These are phyloP conservation scores for Alternaria sp. DNA, from an alignment of 2,329 filamentous ascomycete species.

Conservation along the genomic window DNA sequence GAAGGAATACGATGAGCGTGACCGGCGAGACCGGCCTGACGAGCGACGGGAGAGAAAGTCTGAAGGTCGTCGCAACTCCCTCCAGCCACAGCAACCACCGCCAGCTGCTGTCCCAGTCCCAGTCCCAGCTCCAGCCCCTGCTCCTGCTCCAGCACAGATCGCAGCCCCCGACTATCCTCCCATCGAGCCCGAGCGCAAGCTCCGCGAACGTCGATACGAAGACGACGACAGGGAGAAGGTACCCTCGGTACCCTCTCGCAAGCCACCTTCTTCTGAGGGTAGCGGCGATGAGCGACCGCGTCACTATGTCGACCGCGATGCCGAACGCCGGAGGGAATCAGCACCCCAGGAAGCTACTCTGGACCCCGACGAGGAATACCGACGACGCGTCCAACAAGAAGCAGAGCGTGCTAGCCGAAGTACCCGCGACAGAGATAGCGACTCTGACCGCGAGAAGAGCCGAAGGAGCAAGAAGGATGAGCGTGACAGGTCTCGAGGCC, in stretches of 20 bases:
- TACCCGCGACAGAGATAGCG: conserved; percentile 40
- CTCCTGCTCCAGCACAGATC: conserved; percentile 24
- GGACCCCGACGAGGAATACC: conserved; percentile 62
- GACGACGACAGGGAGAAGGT: conserved; percentile 41
- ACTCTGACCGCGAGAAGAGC: conserved; percentile 47
- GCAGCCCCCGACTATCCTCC: conserved; percentile 22
- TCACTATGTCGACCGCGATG: conserved; percentile 49
- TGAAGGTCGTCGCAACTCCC: conserved; percentile 30
- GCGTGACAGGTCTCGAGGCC: conserved; percentile 40
- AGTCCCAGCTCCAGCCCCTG: conserved; percentile 15
- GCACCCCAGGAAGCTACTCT: conserved; percentile 42
- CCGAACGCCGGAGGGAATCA: conserved; percentile 45
- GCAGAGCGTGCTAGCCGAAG: conserved; percentile 49
- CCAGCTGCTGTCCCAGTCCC: conserved; percentile 20
- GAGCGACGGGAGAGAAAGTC: conserved; percentile 39
- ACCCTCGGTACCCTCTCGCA: conserved; percentile 31
- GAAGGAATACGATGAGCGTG: conserved; percentile 42
- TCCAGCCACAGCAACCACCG: conserved; percentile 28
- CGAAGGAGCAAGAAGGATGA: conserved; percentile 48
- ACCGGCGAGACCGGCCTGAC: conserved; percentile 34
- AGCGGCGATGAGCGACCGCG: conserved; percentile 48
- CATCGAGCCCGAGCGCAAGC: conserved; percentile 36
- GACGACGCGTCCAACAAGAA: conserved; percentile 58
- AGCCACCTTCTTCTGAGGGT: conserved; percentile 43
- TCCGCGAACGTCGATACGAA: conserved; percentile 46